Evolutionary conservation across 805 yeast genomes (phyloP), one percentile per base, ranked within the genome.

Genomic region (Lachancea waltii): DNA sequence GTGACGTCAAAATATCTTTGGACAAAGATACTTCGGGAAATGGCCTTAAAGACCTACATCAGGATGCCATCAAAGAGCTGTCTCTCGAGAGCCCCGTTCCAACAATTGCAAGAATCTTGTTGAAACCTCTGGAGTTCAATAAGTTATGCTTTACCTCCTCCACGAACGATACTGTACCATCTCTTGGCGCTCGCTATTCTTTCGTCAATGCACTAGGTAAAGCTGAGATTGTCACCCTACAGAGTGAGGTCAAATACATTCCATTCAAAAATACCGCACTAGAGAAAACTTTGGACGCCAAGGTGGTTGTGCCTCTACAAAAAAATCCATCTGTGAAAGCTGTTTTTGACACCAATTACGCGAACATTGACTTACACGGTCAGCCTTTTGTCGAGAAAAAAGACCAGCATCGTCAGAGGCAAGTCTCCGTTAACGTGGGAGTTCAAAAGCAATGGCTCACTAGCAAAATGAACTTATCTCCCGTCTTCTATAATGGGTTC

Each of bases 171-270:
- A 51, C 54, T 17, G 64, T 65, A 13, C 60, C 67, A 18, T 45
- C 64, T 5, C 40, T 62, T 22, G 60, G 58, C 14, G 40, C 62
- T 18, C 55, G 58, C 33, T 66, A 64, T 43, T 46, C 60, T 2
- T 65, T 70, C 44, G 62, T 64, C 44, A 79, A 79, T 51, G 57
- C 68, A 4, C 64, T 77, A 32, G 83, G 83, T 8, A 73, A 75
- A 26, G 82, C 81, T 0, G 82, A 77, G 50, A 58, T 64, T 2
- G 53, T 77, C 19, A 56, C 69, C 10, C 45, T 72, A 2, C 71
- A 72, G 36, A 59, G 69, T 45, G 73, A 70, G 54, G 56, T 60
- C 53, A 71, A 63, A 61, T 76, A 51, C 64, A 69, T 71, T 33
- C 68, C 68, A 41, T 75, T 68, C 35, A 57, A 64, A 36, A 71